These are phyloP conservation scores for Raphanus raphanistrum DNA, from an alignment of 345 rosid species.

Conservation along the genomic window DNA sequence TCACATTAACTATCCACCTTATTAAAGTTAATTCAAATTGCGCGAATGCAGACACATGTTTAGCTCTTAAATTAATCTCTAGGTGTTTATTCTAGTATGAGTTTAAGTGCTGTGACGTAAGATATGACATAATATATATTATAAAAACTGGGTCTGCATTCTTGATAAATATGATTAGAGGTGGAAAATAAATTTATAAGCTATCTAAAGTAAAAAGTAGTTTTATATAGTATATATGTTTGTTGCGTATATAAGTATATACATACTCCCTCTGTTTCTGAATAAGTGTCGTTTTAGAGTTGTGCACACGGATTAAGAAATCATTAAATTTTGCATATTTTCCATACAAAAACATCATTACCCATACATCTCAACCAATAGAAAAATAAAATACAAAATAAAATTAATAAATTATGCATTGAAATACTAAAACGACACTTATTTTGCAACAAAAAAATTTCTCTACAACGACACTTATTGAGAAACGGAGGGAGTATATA, in stretches of 20 bases:
- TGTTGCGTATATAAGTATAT: background rate
- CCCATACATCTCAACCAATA: no score
- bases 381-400: no score
- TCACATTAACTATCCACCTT: constrained; percentile 16
- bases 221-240: background rate
- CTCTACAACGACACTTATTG: no score
- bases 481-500: no score
- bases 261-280: no score
- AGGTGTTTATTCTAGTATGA: background rate
- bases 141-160: background rate
- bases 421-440: no score
- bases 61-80: background rate
- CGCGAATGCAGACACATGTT: constrained; percentile 12
- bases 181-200: background rate
- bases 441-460: no score
- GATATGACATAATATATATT: background rate
- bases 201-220: background rate
- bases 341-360: no score
- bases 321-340: no score
- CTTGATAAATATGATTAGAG: background rate
- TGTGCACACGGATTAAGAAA: no score
- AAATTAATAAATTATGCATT: no score
- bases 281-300: no score
- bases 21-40: constrained; percentile 22
- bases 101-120: background rate